Conservation (phyloP, 176 grass and related monocot species). For the Rhynchospora pubera region DNA sequence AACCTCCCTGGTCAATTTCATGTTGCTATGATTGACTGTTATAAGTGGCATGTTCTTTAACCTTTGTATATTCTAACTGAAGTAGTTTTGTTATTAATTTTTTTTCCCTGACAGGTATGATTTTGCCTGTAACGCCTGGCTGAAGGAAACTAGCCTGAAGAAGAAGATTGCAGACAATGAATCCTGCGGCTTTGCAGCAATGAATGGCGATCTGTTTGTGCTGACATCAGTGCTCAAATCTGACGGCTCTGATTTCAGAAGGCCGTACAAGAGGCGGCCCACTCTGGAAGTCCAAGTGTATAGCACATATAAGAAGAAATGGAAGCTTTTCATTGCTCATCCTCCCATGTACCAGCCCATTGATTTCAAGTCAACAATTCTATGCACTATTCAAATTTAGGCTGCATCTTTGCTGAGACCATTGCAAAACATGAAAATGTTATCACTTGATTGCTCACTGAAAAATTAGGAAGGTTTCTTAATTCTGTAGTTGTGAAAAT, state of each 20-base stretch:
- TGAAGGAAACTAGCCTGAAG: slow-evolving; percentile 42
- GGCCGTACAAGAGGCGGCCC: slow-evolving; percentile 34
- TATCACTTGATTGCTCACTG: not conserved
- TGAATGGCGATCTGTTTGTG: slow-evolving; percentile 69
- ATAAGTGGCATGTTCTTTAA: not conserved
- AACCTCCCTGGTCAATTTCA: not conserved
- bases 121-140: slow-evolving; percentile 56
- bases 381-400: slow-evolving; percentile 64
- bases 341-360: slow-evolving; percentile 39
- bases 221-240: slow-evolving; percentile 32
- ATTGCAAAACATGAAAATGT: not conserved
- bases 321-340: slow-evolving; percentile 48
- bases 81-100: not conserved
- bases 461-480: not conserved
- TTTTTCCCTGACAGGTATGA: slow-evolving; percentile 49
- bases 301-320: slow-evolving; percentile 49
- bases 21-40: not conserved
- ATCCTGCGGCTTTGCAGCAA: slow-evolving; percentile 52
- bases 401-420: not conserved
- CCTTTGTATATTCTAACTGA: not conserved
- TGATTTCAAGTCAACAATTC: slow-evolving; percentile 52
- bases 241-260: slow-evolving; percentile 24
- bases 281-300: slow-evolving; percentile 69
- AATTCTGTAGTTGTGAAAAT: not conserved
- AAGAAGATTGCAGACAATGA: slow-evolving; percentile 46